phyloP scores from a whole-genome alignment of 768 basidiomycete species.

The Paxillus rubicundulus region DNA sequence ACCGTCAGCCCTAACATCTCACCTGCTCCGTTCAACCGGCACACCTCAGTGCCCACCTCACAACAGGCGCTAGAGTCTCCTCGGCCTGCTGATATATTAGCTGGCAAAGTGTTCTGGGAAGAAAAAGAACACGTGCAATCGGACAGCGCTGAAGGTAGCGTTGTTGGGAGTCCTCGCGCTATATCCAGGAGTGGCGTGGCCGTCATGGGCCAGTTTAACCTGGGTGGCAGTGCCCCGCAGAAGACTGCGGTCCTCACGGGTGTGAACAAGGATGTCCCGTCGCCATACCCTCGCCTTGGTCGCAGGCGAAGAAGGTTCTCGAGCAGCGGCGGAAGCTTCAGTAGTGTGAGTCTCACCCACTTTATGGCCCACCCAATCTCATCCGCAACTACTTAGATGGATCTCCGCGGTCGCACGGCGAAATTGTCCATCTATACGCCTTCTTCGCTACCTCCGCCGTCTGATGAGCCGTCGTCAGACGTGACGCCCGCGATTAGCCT shows the following conservation, averaged over 20 bases:
- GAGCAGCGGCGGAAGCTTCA: constrained; percentile 33
- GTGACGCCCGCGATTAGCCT: constrained; percentile 38
- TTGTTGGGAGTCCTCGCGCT: constrained; percentile 23
- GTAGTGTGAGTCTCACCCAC: constrained; percentile 33
- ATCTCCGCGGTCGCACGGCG: constrained; percentile 32
- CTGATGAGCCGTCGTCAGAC: constrained; percentile 35
- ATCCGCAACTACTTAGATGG: constrained; percentile 19
- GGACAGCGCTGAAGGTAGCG: constrained; percentile 35
- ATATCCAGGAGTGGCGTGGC: constrained; percentile 24
- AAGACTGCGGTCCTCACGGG: constrained; percentile 29
- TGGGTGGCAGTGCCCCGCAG: constrained; percentile 13
- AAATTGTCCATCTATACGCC: constrained; percentile 34
- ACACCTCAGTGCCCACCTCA: constrained; percentile 25
- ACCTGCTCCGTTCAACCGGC: constrained; percentile 38
- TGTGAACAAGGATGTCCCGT: constrained; percentile 30
- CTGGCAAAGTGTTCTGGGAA: constrained; percentile 57
- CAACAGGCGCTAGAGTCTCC: constrained; percentile 41
- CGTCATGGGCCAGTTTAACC: constrained; percentile 39
- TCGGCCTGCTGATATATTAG: constrained; percentile 67
- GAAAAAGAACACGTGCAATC: constrained; percentile 39
- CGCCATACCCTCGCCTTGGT: constrained; percentile 29
- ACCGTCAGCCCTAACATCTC: constrained; percentile 61
- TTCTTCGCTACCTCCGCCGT: constrained; percentile 30
- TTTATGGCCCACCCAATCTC: constrained; percentile 6
- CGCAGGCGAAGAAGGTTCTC: constrained; percentile 26